These are phyloP conservation scores for Arthromyces matolae DNA, from an alignment of 768 basidiomycete genomes.

Conservation along the genomic window DNA sequence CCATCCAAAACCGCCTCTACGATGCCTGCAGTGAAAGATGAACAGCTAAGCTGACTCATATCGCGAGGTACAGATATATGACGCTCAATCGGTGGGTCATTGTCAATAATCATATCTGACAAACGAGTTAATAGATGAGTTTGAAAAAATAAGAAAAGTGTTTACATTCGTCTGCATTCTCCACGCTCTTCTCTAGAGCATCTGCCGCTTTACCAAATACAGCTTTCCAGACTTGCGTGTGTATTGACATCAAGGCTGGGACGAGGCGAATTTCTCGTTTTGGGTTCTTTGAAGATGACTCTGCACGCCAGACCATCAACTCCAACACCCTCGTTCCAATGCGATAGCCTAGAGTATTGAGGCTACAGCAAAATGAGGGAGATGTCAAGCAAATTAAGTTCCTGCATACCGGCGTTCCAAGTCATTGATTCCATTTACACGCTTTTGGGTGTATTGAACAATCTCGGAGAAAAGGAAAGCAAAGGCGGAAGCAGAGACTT, in stretches of 20 bases:
- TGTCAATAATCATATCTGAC: conserved; percentile 96
- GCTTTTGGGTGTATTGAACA: conserved; percentile 94
- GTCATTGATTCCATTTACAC: conserved; percentile 92
- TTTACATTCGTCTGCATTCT: conserved; percentile 94
- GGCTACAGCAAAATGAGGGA: conserved; percentile 38
- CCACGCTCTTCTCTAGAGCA: conserved; percentile 92
- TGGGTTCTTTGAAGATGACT: conserved; percentile 79
- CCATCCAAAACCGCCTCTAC: conserved; percentile 97
- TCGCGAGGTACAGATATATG: conserved; percentile 93
- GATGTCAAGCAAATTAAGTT: not conserved
- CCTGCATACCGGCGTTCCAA: conserved; percentile 80
- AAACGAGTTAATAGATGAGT: conserved; percentile 9
- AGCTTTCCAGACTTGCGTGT: conserved; percentile 92
- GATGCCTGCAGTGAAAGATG: conserved; percentile 95
- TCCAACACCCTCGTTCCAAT: conserved; percentile 86
- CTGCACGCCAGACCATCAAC: conserved; percentile 77
- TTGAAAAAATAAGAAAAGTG: conserved; percentile 5
- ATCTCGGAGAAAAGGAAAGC: conserved; percentile 91
- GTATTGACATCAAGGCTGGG: conserved; percentile 89
- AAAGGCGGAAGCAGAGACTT: conserved; percentile 82
- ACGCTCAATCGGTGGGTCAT: conserved; percentile 88
- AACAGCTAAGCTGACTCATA: conserved; percentile 90
- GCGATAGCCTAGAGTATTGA: conserved; percentile 91
- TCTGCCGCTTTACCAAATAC: conserved; percentile 94
- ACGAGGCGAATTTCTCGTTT: conserved; percentile 90